Base-by-base conservation (phyloP, 306 rosid species). In the Pyrus betulifolia region DNA sequence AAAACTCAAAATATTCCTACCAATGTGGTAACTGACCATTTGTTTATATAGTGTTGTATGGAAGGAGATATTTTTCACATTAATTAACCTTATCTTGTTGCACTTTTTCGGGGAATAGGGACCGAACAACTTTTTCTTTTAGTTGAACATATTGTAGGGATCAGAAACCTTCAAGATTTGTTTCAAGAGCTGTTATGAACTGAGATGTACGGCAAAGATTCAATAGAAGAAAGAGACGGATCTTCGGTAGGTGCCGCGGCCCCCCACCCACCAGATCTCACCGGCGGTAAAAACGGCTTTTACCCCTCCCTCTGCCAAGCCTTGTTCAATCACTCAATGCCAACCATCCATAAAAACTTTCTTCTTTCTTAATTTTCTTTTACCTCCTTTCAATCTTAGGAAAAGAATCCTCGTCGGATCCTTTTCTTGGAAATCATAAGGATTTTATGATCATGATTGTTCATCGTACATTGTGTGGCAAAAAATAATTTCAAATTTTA, bases 201-300 rank as follows among this genome's bases (percentile, higher is more conserved):
- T 27, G 74, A 78, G 70, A 25, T 74, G 74, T 45, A 70, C 71
- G 74, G 74, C 76, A n/a, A 10, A 18, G 79, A 76, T 33, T 49
- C 51, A 65, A 35, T 8, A 1, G 21, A 19, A 46, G 19, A 5
- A 46, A 31, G 23, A 21, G 60, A 46, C 72, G 35, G 69, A 25
- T 63, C 31, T 65, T 49, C 46, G 63, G 79, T 71, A 42, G 72
- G 71, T 76, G 83, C 81, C 78, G 81, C 83, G 51, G 70, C 67
- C 69, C 40, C 38, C 6, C 33, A 22, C n/a, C n/a, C 52, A 38
- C 59, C 72, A 44, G 64, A 54, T 69, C 31, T 69, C 52, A 68
- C 70, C 76, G 72, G 79, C 78, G 59, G 60, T 67, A 21, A 67
- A 82, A 72, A 42, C 49, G 79, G 71, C 78, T 76, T 82, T 80